Base-by-base conservation (phyloP, 805 yeast species). In the Saccharomycopsis malanga region DNA sequence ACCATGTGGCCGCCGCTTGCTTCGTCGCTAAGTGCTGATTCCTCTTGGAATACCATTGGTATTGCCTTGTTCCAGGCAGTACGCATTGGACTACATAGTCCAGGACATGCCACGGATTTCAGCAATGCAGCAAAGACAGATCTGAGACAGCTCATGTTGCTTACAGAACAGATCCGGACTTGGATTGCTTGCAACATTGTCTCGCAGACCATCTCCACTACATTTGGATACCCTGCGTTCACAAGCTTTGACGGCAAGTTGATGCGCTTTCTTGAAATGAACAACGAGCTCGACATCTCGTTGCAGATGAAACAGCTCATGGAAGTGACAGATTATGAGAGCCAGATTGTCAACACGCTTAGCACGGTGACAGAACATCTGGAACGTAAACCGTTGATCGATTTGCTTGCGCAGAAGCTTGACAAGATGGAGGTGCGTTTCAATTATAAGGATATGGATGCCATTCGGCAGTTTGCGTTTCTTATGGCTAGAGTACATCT, bases 1-100 rank as follows among this genome's bases (percentile, higher is more conserved):
- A 83, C 97, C 0, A 79, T 83, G 61, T 91, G 98, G 98, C 98
- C 98, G 0, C 96, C 97, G 2, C 73, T 89, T 34, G 87, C 96
- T 0, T 87, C 98, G 0, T 88, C 97, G 0, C 71, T 93, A 40
- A 85, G 94, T 63, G 96, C 98, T 0, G 98, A 93, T 60, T 83
- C 96, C 5, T 83, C 95, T 3, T 91, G 97, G 95, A 87, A 85
- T 60, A 87, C 97, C 1, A 82, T 87, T 20, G 98, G 97, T 0
- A 81, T 87, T 39, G 98, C 98, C 3, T 71, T 88, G 57, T 87
- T 86, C 63, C 96, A 87, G 59, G 98, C 97, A 0, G 83, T 89
- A 29, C 69, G 97, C 46, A 84, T 91, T 14, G 98, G 98, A 0
- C 69, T 93, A 23, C 96, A 93, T 58, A 74, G 88, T 20, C 93